Conservation (phyloP, 2,329 filamentous ascomycete genomes). For the Rachicladosporium sp. region DNA sequence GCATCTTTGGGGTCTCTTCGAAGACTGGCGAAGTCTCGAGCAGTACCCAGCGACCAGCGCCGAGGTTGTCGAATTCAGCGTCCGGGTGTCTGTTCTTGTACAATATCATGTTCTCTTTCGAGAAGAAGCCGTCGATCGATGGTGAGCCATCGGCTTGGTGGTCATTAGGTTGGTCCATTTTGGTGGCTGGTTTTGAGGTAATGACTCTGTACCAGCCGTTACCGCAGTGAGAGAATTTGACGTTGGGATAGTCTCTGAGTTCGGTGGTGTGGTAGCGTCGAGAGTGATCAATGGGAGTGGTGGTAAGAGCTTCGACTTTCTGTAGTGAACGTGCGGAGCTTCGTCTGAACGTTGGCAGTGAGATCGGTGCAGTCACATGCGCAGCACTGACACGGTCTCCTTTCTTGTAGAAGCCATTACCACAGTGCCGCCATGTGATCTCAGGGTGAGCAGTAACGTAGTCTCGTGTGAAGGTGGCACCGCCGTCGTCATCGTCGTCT, state of each 20-base stretch:
- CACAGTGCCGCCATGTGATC: slow-evolving; percentile 11
- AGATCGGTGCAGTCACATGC: slow-evolving; percentile 1
- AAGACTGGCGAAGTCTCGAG: slow-evolving; percentile 3
- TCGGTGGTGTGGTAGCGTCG: slow-evolving; percentile 3
- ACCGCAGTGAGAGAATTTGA: slow-evolving; percentile 12
- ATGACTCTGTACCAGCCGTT: slow-evolving; percentile 13
- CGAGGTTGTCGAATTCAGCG: slow-evolving; percentile 4
- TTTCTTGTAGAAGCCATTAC: slow-evolving; percentile 15
- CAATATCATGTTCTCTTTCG: slow-evolving; percentile 5
- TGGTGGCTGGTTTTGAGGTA: too few relatives aligned
- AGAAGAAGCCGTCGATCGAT: slow-evolving; percentile 1
- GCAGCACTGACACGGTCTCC: slow-evolving; percentile 3
- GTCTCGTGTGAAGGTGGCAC: slow-evolving; percentile 8
- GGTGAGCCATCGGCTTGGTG: neutral
- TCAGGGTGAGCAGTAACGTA: slow-evolving; percentile 11
- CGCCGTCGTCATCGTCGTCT: slow-evolving; percentile 2
- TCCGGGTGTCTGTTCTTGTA: slow-evolving; percentile 6
- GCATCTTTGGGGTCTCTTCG: neutral
- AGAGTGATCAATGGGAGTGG: neutral
- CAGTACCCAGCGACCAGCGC: slow-evolving; percentile 7
- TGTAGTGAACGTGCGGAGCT: slow-evolving; percentile 2
- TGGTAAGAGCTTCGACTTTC: neutral
- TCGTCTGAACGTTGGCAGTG: slow-evolving; percentile 1
- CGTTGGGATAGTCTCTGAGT: slow-evolving; percentile 8
- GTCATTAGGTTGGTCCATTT: neutral